Evolutionary conservation across 805 yeast genomes (phyloP).

Genomic region (Candida arabinofermentans): DNA sequence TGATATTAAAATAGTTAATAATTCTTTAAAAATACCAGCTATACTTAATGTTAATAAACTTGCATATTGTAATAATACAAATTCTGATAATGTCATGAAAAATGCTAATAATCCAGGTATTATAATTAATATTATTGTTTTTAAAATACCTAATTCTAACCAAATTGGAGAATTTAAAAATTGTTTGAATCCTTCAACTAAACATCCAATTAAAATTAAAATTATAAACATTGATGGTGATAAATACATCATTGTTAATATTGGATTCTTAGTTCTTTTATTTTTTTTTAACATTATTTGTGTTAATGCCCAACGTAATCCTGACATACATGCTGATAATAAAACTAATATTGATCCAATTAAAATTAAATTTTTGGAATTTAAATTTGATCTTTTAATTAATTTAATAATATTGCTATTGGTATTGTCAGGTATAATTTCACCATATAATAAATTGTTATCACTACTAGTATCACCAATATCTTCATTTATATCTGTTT

Average conservation of each 20-base stretch:
- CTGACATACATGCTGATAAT: constrained; percentile 75
- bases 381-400: constrained; percentile 6
- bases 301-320: constrained; percentile 93
- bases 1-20: constrained; percentile 69
- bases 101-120: constrained; percentile 88
- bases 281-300: constrained; percentile 70
- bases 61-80: constrained; percentile 73
- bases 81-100: constrained; percentile 85
- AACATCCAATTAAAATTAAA: constrained; percentile 57
- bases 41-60: constrained; percentile 82
- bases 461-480: neutral
- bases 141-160: constrained; percentile 51
- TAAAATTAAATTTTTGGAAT: constrained; percentile 25
- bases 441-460: constrained; percentile 17
- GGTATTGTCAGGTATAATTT: constrained; percentile 18
- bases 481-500: neutral
- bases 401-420: constrained; percentile 6
- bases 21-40: constrained; percentile 91
- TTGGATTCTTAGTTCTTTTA: constrained; percentile 64
- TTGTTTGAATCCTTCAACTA: constrained; percentile 62
- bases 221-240: constrained; percentile 79
- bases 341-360: constrained; percentile 75
- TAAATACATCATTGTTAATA: constrained; percentile 75
- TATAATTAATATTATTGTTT: constrained; percentile 55
- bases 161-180: constrained; percentile 59